Evolutionary conservation across 257 asterid species (phyloP), one percentile per base, ranked within the genome.

Genomic region (Osmanthus fragrans): DNA sequence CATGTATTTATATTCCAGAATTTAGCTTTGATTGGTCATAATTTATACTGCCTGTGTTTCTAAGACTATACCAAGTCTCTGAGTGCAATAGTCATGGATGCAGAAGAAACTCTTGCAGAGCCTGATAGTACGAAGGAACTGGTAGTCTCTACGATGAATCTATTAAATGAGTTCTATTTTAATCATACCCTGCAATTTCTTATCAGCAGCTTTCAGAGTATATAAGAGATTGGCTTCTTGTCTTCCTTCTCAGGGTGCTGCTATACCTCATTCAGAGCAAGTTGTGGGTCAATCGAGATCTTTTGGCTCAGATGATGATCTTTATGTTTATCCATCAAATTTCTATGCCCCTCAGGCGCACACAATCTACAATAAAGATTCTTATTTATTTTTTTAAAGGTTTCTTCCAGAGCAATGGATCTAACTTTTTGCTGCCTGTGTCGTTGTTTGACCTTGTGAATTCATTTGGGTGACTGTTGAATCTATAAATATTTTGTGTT

Each of bases 251-350:
- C 65, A 75, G 79, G 39, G 40, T 75, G 49, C 54, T 65, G 73
- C 21, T 27, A 34, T 73, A 47, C 67, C 67, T 13, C 76, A 73
- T 49, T n/a, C 39, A 27, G 21, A 16, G 45, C 67, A 73, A 73
- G 67, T 63, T 75, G 79, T 75, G 65, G 73, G 47, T 75, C 73
- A 75, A 49, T 64, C 58, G 29, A 42, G 66, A 27, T 65, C 65
- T 16, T 75, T 75, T 65, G 79, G 73, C 70, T 75, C 79, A 64
- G 79, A 75, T 25, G 47, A 45, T 25, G 79, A 75, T 75, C 73
- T 69, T 29, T 72, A 67, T 39, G 16, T 75, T 27, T 66, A 75
- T 49, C 63, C 30, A 37, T 72, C 73, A 29, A 75, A 75, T 68
- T 39, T 66, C 66, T 29, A 39, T 27, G 79, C 36, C 64, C 39